These are phyloP conservation scores for Arachnomyces sp. DNA, from an alignment of 2,329 filamentous ascomycete genomes.

Conservation along the genomic window DNA sequence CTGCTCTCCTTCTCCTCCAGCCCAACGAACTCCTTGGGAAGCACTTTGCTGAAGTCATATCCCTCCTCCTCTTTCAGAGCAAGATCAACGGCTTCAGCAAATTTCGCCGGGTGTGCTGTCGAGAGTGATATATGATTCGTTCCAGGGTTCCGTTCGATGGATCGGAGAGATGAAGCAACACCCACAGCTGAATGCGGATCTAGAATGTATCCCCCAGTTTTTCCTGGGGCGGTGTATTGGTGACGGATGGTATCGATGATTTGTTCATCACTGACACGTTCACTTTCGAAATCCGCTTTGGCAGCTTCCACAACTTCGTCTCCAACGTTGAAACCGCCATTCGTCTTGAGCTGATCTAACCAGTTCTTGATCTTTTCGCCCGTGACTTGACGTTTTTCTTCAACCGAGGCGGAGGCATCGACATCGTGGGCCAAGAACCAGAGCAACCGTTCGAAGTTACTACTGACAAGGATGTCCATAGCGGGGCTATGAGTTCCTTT, in stretches of 20 bases:
- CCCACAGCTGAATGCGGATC: conserved; percentile 92
- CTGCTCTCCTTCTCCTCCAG: conserved; percentile 68
- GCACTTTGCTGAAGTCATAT: conserved; percentile 70
- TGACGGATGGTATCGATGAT: conserved; percentile 60
- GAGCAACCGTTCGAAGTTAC: conserved; percentile 91
- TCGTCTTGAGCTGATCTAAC: conserved; percentile 71
- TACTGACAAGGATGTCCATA: conserved; percentile 95
- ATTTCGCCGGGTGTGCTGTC: conserved; percentile 95
- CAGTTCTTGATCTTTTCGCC: conserved; percentile 70
- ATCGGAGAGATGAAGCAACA: conserved; percentile 66
- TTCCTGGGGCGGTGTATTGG: conserved; percentile 42
- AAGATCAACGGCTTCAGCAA: conserved; percentile 73
- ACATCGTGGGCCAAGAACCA: conserved; percentile 85
- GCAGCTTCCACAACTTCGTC: conserved; percentile 64
- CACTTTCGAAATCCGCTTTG: conserved; percentile 69
- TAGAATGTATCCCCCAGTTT: conserved; percentile 64
- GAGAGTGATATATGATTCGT: conserved; percentile 72
- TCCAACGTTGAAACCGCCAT: conserved; percentile 77
- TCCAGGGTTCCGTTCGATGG: conserved; percentile 48
- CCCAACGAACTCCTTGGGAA: conserved; percentile 74
- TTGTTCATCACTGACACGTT: conserved; percentile 57
- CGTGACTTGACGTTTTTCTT: conserved; percentile 42
- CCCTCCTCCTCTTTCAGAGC: conserved; percentile 64
- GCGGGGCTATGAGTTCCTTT: conserved; percentile 90
- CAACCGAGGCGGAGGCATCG: conserved; percentile 36